A percentile compares a stretch with the other conserved stretches of the same genome.
phyloP scores from a whole-genome alignment of 202 grass and related monocot genomes.

The Musa balbisiana region DNA sequence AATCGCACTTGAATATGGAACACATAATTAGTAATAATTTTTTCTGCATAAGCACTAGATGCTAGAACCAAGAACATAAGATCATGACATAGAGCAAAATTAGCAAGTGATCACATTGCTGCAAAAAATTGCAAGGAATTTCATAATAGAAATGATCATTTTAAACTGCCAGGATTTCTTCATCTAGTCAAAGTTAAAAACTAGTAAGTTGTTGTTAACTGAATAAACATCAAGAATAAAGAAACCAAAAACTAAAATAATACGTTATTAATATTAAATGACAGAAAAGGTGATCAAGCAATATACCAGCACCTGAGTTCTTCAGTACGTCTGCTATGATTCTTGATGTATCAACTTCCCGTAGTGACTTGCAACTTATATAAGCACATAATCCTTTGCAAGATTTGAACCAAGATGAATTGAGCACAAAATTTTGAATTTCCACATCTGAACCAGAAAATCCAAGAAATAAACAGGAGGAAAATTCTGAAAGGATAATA shows the following conservation, averaged over 20 bases:
- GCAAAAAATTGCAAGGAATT: neutral
- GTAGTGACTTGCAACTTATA: conserved; percentile 56
- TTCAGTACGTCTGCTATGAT: conserved; percentile 45
- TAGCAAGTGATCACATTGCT: neutral
- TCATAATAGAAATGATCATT: neutral
- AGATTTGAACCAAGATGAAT: conserved; percentile 80
- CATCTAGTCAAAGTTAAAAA: too few species aligned
- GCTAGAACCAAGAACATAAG: neutral
- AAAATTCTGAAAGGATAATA: conserved; percentile 6
- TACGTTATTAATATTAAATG: neutral
- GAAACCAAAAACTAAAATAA: neutral
- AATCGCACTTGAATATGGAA: neutral
- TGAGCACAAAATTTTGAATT: conserved; percentile 65
- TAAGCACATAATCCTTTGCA: conserved; percentile 66
- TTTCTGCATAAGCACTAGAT: neutral
- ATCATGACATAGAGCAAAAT: neutral
- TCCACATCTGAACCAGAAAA: conserved; percentile 37
- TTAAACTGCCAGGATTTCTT: too few species aligned
- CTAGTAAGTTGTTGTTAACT: too few species aligned
- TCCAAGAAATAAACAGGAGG: neutral
- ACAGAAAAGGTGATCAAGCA: neutral
- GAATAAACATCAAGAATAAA: neutral
- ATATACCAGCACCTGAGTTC: conserved; percentile 38
- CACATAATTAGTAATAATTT: neutral
- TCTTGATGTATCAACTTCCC: conserved; percentile 84